Evolutionary conservation across 306 rosid species (phyloP).

Genomic region (Alnus rubra): DNA sequence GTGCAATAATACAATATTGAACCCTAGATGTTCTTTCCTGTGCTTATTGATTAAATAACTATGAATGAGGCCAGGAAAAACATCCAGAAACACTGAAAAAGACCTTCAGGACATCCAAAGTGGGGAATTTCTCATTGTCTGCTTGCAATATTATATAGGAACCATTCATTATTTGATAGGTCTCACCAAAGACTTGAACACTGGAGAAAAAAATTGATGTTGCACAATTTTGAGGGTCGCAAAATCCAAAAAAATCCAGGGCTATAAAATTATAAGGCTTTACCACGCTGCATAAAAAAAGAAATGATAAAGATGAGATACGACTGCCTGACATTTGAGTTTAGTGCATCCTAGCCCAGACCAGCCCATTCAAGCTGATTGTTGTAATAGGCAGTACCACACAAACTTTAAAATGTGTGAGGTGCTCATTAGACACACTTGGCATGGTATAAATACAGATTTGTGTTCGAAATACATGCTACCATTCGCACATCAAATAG

Average conservation of each 20-base stretch:
- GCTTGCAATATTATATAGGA: background rate
- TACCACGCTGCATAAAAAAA: background rate
- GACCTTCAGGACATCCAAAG: background rate
- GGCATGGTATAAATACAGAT: background rate
- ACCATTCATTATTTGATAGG: slow-evolving; percentile 2
- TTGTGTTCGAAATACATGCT: background rate
- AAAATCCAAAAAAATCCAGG: background rate
- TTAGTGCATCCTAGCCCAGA: too few relatives aligned
- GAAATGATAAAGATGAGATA: background rate
- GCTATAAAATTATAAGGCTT: background rate
- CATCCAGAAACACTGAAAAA: background rate
- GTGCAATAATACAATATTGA: background rate
- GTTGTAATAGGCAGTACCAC: too few relatives aligned
- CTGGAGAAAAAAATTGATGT: background rate
- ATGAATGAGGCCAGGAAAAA: background rate
- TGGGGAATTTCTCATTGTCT: background rate
- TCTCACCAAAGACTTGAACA: background rate
- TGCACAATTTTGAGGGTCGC: background rate
- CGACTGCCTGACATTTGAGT: too few relatives aligned
- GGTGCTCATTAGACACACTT: background rate
- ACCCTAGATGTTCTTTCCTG: background rate
- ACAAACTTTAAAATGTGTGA: background rate
- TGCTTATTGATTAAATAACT: background rate
- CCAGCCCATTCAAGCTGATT: too few relatives aligned
- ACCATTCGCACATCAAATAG: background rate